Base-by-base conservation (phyloP, 2,329 filamentous ascomycete genomes). In the Penicillium corylophilum region DNA sequence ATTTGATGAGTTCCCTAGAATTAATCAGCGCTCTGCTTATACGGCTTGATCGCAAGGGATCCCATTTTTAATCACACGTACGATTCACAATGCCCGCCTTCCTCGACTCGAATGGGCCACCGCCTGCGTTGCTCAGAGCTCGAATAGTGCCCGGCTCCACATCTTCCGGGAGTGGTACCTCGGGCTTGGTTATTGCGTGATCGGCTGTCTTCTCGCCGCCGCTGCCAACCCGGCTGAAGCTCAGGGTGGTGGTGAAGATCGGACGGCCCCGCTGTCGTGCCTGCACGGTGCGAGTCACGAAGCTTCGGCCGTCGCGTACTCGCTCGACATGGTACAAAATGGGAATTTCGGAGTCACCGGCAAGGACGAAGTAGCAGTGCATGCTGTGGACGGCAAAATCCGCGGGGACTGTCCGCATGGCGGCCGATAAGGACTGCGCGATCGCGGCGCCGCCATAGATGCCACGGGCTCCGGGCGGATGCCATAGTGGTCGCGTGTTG, bases 331-430 rank as follows among this genome's bases (percentile, higher is more conserved):
- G 90, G 77, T 96, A 97, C 56, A 96, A 81, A 60, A 97, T 88
- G 28, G 94, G 93, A 16, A 94, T 87, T 54, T 88, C 84, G 12
- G 84, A 81, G 66, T 93, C 89, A 24, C 94, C 94, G 4, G 93
- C 92, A 2, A 97, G 85, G 29, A 99, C 86, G 72, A 99, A 99
- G 78, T 97, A 99, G 82, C 94, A 97, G 81, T 99, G 94, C 88
- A 95, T 96, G 68, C 88, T 93, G 78, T 99, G 94, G 44, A 94
- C 85, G 53, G 86, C 82, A 73, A 96, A 96, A 68, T 89, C 80
- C 31, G 70, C 59, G 0, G 88, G 87, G 2, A 99, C 89, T 8
- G 94, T 99, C 67, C 85, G 84, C 72, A 96, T 91, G 22, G 90
- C 94, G 2, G 94, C 90, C 41, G 88, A 82, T 23, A 96, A 86